A percentile compares a stretch with the other conserved stretches of the same genome.
Conservation (phyloP, 75 land plant species). For the Sequoiadendron giganteum region DNA sequence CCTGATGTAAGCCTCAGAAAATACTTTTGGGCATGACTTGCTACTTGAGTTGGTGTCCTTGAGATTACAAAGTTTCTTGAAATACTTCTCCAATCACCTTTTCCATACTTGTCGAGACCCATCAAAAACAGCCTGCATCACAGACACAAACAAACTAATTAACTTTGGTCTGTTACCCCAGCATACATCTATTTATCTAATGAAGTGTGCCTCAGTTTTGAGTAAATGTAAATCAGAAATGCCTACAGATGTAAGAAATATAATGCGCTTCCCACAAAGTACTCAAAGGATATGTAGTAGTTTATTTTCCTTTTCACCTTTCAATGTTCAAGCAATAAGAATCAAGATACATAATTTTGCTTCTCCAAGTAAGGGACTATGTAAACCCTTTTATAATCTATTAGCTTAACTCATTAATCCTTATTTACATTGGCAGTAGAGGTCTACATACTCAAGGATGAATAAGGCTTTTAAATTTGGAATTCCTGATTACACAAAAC, state of each 20-base stretch:
- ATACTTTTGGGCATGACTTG: slow-evolving; percentile 83
- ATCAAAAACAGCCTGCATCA: slow-evolving; percentile 48
- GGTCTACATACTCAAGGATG: neutral
- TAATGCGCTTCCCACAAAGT: neutral
- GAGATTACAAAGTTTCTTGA: slow-evolving; percentile 62
- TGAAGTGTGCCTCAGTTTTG: neutral
- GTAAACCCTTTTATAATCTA: neutral
- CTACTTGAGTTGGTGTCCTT: slow-evolving; percentile 80
- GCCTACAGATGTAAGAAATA: neutral
- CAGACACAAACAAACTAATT: slow-evolving; percentile 1
- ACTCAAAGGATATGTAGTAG: too few relatives aligned
- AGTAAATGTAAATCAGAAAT: neutral
- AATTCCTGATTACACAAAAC: too few relatives aligned
- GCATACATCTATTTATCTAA: slow-evolving; percentile 7
- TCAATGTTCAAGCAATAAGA: neutral
- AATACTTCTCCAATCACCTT: slow-evolving; percentile 82
- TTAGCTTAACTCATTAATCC: neutral
- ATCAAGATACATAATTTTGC: neutral
- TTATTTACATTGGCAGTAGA: neutral
- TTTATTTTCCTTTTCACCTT: neutral
- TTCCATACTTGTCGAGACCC: slow-evolving; percentile 71
- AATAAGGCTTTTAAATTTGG: neutral
- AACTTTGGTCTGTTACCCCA: neutral
- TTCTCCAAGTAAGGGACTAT: neutral
- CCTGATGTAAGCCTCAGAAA: slow-evolving; percentile 56